These are phyloP conservation scores for Aspergillus sp. DNA, from an alignment of 2,329 filamentous ascomycete genomes.

Conservation along the genomic window DNA sequence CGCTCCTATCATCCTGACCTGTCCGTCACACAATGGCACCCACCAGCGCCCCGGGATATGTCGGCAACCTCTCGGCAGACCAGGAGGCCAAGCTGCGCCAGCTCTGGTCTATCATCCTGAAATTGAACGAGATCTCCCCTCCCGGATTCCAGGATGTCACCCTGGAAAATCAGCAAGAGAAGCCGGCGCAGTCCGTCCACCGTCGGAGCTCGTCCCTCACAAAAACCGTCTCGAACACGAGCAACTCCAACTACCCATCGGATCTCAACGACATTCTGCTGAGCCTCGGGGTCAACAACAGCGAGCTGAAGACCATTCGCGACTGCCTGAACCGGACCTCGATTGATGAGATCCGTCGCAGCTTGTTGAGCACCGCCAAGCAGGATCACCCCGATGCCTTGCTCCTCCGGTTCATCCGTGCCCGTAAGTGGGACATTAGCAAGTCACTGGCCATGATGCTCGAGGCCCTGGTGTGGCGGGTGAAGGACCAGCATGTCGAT, in stretches of 20 bases:
- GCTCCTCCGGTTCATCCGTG: constrained; percentile 74
- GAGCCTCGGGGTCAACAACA: constrained; percentile 17
- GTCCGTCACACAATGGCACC: constrained; percentile 10
- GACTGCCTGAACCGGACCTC: constrained; percentile 71
- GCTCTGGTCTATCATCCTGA: constrained; percentile 75
- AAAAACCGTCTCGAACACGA: constrained; percentile 64
- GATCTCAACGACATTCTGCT: constrained; percentile 20
- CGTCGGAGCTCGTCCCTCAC: constrained; percentile 39
- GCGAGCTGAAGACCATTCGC: constrained; percentile 72
- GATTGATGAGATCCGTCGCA: constrained; percentile 71
- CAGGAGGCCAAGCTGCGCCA: constrained; percentile 84
- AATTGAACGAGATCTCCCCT: constrained; percentile 53
- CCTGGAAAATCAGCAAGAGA: constrained; percentile 36
- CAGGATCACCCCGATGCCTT: constrained; percentile 87
- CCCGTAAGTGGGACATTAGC: constrained; percentile 88
- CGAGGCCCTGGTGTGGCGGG: constrained; percentile 85
- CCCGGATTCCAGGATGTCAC: constrained; percentile 61
- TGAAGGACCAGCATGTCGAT: constrained; percentile 78
- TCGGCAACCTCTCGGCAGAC: constrained; percentile 79
- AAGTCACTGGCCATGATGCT: constrained; percentile 90
- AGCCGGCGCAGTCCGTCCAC: constrained; percentile 28
- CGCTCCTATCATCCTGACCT: not conserved
- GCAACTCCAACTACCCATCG: constrained; percentile 30
- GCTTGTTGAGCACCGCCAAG: constrained; percentile 89
- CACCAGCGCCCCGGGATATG: constrained; percentile 56